Base-by-base conservation (phyloP, 2,329 filamentous ascomycete genomes). In the Fusarium sp. region DNA sequence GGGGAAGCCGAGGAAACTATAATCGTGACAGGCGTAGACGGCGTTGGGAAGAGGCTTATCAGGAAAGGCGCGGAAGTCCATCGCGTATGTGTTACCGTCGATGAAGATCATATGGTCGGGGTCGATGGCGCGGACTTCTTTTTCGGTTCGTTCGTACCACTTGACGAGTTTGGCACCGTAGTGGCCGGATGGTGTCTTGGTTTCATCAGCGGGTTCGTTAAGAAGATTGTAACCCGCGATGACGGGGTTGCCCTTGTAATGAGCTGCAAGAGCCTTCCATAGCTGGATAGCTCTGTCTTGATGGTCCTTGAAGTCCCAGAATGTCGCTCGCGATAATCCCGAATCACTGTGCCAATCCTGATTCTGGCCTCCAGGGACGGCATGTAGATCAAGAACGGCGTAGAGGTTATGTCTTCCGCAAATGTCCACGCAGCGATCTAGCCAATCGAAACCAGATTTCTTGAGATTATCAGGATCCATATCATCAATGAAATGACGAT, bases 1-100 rank as follows among this genome's bases (percentile, higher is more conserved):
- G 0, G 81, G 87, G 64, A 89, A 88, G 0, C 86, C 87, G 74
- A 85, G 83, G 64, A 80, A 75, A 41, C 81, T 82, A 70, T 89
- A 89, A 69, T 89, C 87, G 70, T 89, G 87, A 45, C 86, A 80
- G 7, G 83, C 81, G 71, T 88, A 88, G 1, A 87, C 86, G 4
- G 81, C 78, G 65, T 86, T 86, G 1, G 85, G 84, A 1, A 87
- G 76, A 6, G 80, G 70, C 7, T 81, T 75, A 8, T 80, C 76
- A 1, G 82, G 81, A 60, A 85, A 85, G 10, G 76, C 79, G 15
- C 79, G 79, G 72, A 84, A 85, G 71, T 88, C 85, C 78, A 86
- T 86, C 20, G 85, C 82, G 60, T 86, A 88, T 0, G 86, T 88
- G 76, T 88, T 88, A 11, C 85, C 85, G 53, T 87, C 85, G 13